These are phyloP conservation scores for Besnoitia besnoiti DNA, from an alignment of 169 alveolate species.

Conservation along the genomic window DNA sequence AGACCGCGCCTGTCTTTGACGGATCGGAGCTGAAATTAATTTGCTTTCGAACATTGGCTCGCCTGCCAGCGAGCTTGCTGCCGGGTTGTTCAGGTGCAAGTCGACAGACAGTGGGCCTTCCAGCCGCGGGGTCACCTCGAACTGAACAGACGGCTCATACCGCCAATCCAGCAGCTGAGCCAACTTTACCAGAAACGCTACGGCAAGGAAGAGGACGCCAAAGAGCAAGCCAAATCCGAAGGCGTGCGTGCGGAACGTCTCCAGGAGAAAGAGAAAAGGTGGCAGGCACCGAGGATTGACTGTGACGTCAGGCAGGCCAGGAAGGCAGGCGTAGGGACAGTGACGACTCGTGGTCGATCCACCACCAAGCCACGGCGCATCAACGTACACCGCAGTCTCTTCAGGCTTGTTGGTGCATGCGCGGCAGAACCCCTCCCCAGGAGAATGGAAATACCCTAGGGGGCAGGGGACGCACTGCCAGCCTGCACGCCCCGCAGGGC, in stretches of 20 bases:
- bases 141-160: background rate
- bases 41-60: background rate
- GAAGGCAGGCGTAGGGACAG: constrained; percentile 67
- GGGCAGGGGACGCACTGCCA: constrained; percentile 61
- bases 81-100: background rate
- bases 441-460: constrained; percentile 14
- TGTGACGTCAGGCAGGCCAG: constrained; percentile 56
- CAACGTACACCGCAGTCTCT: background rate
- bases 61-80: background rate
- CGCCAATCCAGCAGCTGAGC: background rate
- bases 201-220: background rate
- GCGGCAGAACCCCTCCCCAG: constrained; percentile 45
- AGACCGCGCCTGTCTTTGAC: no score
- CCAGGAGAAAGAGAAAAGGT: constrained; percentile 47
- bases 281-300: constrained; percentile 67
- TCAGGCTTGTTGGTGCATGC: constrained; percentile 52
- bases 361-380: background rate
- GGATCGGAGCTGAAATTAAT: no score
- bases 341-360: constrained; percentile 15
- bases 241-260: background rate
- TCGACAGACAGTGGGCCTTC: background rate
- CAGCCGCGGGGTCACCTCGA: background rate
- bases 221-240: background rate
- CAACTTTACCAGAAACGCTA: background rate
- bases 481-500: constrained; percentile 64